Conservation (phyloP, 441 rosid genomes). For the Pelargonium citronellum region DNA sequence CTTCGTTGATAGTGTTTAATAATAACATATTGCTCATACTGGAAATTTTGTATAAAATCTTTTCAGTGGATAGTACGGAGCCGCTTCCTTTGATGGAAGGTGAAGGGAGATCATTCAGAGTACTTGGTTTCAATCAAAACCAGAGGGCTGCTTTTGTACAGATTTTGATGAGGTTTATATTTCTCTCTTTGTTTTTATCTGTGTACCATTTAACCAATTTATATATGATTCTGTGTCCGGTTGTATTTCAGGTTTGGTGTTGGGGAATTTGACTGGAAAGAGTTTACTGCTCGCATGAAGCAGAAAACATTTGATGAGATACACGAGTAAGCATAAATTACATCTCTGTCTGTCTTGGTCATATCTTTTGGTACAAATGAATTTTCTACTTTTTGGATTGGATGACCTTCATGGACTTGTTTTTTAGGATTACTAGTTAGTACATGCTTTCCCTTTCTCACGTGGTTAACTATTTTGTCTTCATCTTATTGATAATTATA, state of each 20-base stretch:
- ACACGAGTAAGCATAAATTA: constrained; percentile 43
- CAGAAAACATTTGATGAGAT: constrained; percentile 91
- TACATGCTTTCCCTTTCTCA: constrained; percentile 2
- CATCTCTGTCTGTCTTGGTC: constrained; percentile 11
- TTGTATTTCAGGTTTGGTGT: constrained; percentile 68
- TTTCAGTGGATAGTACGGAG: constrained; percentile 57
- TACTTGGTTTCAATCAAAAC: constrained; percentile 86
- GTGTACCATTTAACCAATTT: neutral
- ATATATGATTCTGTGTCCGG: neutral
- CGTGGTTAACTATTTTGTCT: neutral
- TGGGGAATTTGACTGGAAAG: constrained; percentile 89
- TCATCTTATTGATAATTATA: neutral
- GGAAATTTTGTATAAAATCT: constrained; percentile 20
- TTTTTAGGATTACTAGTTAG: neutral
- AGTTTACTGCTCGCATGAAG: constrained; percentile 75
- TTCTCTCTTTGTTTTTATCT: neutral
- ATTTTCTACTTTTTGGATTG: neutral
- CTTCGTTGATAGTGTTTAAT: too few relatives aligned
- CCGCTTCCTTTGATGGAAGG: constrained; percentile 96
- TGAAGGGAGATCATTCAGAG: constrained; percentile 91
- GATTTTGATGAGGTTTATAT: constrained; percentile 72
- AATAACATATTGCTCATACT: constrained; percentile 9
- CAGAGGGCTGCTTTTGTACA: constrained; percentile 96
- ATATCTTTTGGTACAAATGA: neutral
- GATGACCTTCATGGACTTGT: neutral